phyloP scores from a whole-genome alignment of 106 monocot species.

The Dendrobium catenatum region DNA sequence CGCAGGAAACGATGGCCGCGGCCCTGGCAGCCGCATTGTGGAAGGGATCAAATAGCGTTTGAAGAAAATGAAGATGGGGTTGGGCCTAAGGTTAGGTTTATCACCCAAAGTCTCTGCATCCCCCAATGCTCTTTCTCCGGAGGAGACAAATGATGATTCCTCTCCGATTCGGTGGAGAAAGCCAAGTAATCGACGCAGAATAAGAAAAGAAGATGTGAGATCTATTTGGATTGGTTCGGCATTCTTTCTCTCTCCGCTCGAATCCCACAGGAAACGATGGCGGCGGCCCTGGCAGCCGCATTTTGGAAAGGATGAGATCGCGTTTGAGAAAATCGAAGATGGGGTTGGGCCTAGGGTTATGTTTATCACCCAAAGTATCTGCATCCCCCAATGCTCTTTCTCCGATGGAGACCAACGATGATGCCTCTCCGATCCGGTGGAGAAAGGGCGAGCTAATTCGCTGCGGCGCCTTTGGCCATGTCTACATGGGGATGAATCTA shows the following conservation, averaged over 20 bases:
- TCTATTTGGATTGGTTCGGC: slow-evolving; percentile 82
- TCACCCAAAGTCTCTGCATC: too few relatives aligned
- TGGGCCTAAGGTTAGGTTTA: too few relatives aligned
- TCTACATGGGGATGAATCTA: slow-evolving; percentile 97
- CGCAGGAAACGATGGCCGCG: too few relatives aligned
- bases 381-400: slow-evolving; percentile 8
- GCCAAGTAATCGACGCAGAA: too few relatives aligned
- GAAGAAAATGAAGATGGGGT: too few relatives aligned
- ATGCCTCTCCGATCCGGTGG: slow-evolving; percentile 60
- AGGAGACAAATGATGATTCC: too few relatives aligned
- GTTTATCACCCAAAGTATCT: slow-evolving; percentile 28
- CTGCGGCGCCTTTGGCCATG: slow-evolving; percentile 81
- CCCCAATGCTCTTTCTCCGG: too few relatives aligned
- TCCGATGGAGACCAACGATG: slow-evolving; percentile 7
- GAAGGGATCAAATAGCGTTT: too few relatives aligned
- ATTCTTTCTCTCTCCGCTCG: slow-evolving; percentile 57
- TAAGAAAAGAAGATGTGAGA: slow-evolving; percentile 48
- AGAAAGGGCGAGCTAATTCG: slow-evolving; percentile 87
- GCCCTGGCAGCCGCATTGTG: too few relatives aligned
- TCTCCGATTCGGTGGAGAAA: too few relatives aligned
- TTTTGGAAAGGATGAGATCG: slow-evolving; percentile 67
- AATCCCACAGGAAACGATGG: slow-evolving; percentile 14
- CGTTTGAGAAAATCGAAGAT: slow-evolving; percentile 75
- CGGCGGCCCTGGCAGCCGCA: slow-evolving; percentile 9
- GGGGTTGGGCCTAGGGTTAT: slow-evolving; percentile 53